Percentiles rank a stretch among this genome's conserved stretches.
Conservation (phyloP, 441 rosid genomes). For the Bocquillonia castaneifolia region DNA sequence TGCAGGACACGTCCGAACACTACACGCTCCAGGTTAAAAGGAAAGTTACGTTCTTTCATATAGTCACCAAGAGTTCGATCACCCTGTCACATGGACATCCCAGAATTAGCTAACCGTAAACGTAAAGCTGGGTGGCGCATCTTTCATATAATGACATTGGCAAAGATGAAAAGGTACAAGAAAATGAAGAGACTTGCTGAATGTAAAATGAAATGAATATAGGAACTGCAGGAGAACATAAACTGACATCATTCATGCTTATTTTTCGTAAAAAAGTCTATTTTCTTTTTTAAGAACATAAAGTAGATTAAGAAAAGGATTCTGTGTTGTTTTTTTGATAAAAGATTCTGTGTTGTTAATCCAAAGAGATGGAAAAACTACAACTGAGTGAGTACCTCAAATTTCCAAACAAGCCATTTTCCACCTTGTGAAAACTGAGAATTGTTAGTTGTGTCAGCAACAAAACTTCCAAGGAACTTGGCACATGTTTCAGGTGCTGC, state of each 20-base stretch:
- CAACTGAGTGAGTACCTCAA: slow-evolving; percentile 54
- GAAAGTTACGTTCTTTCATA: slow-evolving; percentile 82
- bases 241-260: not conserved
- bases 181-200: not conserved
- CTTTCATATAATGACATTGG: slow-evolving; percentile 3
- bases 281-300: too few relatives aligned
- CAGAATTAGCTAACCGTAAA: too few relatives aligned
- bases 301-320: slow-evolving; percentile 5
- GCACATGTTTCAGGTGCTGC: slow-evolving; percentile 99
- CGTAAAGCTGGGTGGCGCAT: slow-evolving; percentile 13
- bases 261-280: slow-evolving; percentile 6
- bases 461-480: slow-evolving; percentile 81
- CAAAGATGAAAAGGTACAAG: not conserved
- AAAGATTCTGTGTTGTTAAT: too few relatives aligned
- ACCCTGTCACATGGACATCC: slow-evolving; percentile 55
- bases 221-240: not conserved
- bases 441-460: slow-evolving; percentile 67
- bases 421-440: slow-evolving; percentile 65
- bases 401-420: slow-evolving; percentile 99
- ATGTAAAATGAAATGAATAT: not conserved
- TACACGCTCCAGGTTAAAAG: slow-evolving; percentile 70
- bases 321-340: not conserved
- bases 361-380: too few relatives aligned
- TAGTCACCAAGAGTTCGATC: slow-evolving; percentile 78
- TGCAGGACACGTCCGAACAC: slow-evolving; percentile 80